Percentiles rank a stretch among this genome's conserved stretches.
These are phyloP conservation scores for Gossypium mustelinum DNA, from an alignment of 345 rosid species.

Conservation along the genomic window DNA sequence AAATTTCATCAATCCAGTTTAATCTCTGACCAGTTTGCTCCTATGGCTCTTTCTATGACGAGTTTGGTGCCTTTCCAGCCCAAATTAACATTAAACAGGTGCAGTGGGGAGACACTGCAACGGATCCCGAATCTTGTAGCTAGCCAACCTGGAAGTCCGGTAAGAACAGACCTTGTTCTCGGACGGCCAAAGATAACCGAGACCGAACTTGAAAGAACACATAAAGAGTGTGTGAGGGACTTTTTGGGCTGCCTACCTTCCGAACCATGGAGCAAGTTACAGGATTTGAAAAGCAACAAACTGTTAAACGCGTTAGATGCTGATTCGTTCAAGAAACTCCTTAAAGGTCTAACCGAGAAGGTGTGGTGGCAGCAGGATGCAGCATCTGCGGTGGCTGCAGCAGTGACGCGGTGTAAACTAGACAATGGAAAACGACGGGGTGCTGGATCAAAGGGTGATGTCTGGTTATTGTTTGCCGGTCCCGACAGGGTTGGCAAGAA, in stretches of 20 bases:
- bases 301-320: slow-evolving; percentile 40
- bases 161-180: slow-evolving; percentile 78
- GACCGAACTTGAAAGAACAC: slow-evolving; percentile 27
- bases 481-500: slow-evolving; percentile 85
- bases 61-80: slow-evolving; percentile 59
- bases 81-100: slow-evolving; percentile 46
- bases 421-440: slow-evolving; percentile 62
- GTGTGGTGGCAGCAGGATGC: slow-evolving; percentile 98
- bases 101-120: slow-evolving; percentile 32
- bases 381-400: slow-evolving; percentile 70
- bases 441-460: slow-evolving; percentile 55
- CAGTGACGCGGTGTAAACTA: slow-evolving; percentile 60
- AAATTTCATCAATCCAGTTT: slow-evolving; percentile 39
- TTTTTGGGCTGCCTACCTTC: slow-evolving; percentile 61
- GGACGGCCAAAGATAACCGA: slow-evolving; percentile 48
- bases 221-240: slow-evolving; percentile 45
- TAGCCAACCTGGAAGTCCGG: slow-evolving; percentile 63
- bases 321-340: slow-evolving; percentile 70
- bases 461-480: slow-evolving; percentile 81
- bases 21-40: slow-evolving; percentile 41
- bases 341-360: slow-evolving; percentile 63
- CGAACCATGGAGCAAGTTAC: slow-evolving; percentile 41
- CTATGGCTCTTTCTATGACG: slow-evolving; percentile 39
- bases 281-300: slow-evolving; percentile 39
- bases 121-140: slow-evolving; percentile 28